Percentiles rank a stretch among this genome's conserved stretches.
phyloP scores from a whole-genome alignment of 1,139 yeast species.

The Lodderomyces metapsilosis region DNA sequence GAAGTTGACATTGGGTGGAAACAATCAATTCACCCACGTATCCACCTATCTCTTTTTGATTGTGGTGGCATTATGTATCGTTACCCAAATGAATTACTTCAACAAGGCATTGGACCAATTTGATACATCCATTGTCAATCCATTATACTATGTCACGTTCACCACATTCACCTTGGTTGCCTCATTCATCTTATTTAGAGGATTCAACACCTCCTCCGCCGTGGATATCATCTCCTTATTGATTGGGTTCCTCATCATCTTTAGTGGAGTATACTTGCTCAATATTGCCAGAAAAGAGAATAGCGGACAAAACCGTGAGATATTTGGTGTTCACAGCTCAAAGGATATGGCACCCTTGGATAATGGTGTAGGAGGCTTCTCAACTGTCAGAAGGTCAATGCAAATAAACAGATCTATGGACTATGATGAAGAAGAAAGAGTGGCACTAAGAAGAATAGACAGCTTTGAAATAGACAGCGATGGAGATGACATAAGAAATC shows the following conservation, averaged over 20 bases:
- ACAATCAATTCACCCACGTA: constrained; percentile 82
- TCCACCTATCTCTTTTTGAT: constrained; percentile 79
- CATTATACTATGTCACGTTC: constrained; percentile 86
- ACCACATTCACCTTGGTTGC: constrained; percentile 87
- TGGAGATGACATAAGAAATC: constrained; percentile 23
- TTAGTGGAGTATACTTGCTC: constrained; percentile 81
- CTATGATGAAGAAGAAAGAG: constrained; percentile 49
- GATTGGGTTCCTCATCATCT: constrained; percentile 84
- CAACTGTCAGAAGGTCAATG: constrained; percentile 60
- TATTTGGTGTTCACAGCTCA: constrained; percentile 60
- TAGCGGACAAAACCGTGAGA: constrained; percentile 48
- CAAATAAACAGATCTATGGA: constrained; percentile 57
- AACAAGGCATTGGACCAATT: constrained; percentile 92
- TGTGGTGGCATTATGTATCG: constrained; percentile 77
- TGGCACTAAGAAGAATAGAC: constrained; percentile 61
- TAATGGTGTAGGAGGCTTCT: constrained; percentile 75
- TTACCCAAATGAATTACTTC: constrained; percentile 92
- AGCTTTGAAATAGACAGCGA: constrained; percentile 57
- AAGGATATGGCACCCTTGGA: constrained; percentile 70
- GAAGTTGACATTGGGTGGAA: constrained; percentile 82
- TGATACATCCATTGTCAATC: constrained; percentile 90
- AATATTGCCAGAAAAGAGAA: constrained; percentile 74
- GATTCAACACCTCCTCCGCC: constrained; percentile 81
- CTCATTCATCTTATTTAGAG: constrained; percentile 80
- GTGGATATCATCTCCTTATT: constrained; percentile 82